phyloP scores from a whole-genome alignment of 306 rosid species.

The Medicago ruthenica region DNA sequence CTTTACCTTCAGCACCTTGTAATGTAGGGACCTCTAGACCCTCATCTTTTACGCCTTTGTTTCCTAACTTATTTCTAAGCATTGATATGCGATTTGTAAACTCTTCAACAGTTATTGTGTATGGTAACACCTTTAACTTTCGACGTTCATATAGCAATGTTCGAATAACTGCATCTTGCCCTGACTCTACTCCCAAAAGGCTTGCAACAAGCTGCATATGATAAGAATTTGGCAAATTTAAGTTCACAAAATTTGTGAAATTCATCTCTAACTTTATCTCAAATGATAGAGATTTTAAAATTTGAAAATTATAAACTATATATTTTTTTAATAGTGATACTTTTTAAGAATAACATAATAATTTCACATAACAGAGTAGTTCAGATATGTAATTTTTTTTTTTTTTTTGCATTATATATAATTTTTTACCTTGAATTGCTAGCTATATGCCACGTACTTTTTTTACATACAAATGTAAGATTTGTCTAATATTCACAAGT shows the following conservation, averaged over 20 bases:
- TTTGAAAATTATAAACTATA: too few relatives aligned
- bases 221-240: not conserved
- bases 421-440: too few relatives aligned
- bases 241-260: too few relatives aligned
- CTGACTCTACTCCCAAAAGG: conserved; percentile 75
- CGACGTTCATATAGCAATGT: conserved; percentile 54
- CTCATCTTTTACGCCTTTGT: conserved; percentile 68
- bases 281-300: not conserved
- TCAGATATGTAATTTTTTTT: too few relatives aligned
- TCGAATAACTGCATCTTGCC: conserved; percentile 65
- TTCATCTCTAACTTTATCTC: not conserved
- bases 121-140: conserved; percentile 42
- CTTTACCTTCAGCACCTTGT: not conserved
- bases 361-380: too few relatives aligned
- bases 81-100: conserved; percentile 68
- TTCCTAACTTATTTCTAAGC: conserved; percentile 67
- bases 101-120: conserved; percentile 60
- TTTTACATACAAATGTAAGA: too few relatives aligned
- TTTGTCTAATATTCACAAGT: too few relatives aligned
- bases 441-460: too few relatives aligned
- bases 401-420: too few relatives aligned
- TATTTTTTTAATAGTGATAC: too few relatives aligned
- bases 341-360: too few relatives aligned
- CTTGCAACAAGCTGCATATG: conserved; percentile 49
- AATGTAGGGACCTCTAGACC: conserved; percentile 50